These are phyloP conservation scores for Apiotrichum akiyoshidainum DNA, from an alignment of 1,284 basidiomycete species.

Conservation along the genomic window DNA sequence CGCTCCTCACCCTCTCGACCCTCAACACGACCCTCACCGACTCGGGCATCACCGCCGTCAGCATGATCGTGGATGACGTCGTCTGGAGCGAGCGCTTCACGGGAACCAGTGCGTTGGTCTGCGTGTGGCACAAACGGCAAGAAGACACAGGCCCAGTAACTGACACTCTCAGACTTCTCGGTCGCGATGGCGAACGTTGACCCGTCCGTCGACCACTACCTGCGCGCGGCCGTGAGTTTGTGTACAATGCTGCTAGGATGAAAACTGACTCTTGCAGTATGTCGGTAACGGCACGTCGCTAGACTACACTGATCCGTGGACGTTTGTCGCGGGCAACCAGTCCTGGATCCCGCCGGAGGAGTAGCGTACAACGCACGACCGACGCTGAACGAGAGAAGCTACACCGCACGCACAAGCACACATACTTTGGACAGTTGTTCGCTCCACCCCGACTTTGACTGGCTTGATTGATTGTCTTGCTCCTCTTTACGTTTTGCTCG, in stretches of 20 bases:
- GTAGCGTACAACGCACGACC: too few relatives aligned
- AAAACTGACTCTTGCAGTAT: slow-evolving; percentile 18
- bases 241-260: not conserved
- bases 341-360: slow-evolving; percentile 4
- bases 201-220: slow-evolving; percentile 29
- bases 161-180: slow-evolving; percentile 13
- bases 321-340: slow-evolving; percentile 12
- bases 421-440: too few relatives aligned
- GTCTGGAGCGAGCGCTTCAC: slow-evolving; percentile 19
- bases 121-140: too few relatives aligned
- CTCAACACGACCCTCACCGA: slow-evolving; percentile 17
- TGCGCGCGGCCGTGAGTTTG: slow-evolving; percentile 38
- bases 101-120: slow-evolving; percentile 21
- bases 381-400: too few relatives aligned
- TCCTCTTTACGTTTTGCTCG: too few relatives aligned
- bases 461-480: too few relatives aligned
- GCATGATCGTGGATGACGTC: slow-evolving; percentile 33
- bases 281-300: slow-evolving; percentile 28
- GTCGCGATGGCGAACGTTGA: slow-evolving; percentile 14
- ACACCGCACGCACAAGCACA: too few relatives aligned
- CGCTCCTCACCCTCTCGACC: slow-evolving; percentile 17
- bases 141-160: not conserved
- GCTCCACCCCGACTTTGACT: too few relatives aligned
- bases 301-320: slow-evolving; percentile 31
- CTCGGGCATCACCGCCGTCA: slow-evolving; percentile 23